Evolutionary conservation across 2,329 filamentous ascomycete species (phyloP), one percentile per base, ranked within the genome.

Genomic region (Rasamsonia emersonii): DNA sequence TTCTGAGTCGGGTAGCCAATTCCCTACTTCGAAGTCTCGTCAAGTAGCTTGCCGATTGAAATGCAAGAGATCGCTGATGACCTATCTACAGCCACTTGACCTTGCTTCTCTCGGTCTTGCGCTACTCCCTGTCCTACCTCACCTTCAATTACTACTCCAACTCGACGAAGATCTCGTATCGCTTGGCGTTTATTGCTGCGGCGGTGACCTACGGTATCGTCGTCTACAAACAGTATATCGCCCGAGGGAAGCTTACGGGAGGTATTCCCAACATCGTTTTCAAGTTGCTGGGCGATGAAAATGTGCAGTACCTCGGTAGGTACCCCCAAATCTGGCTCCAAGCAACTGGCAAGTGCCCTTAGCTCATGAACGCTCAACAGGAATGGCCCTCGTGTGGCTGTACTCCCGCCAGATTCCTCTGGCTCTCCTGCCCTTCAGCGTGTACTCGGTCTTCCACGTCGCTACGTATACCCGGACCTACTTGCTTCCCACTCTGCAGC

Each of bases 371-470:
- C 20, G 20, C 15, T 21, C 53, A 17, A 13, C 10, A 93, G 88
- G 77, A 50, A 88, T 96, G 83, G 86, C 88, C 35, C 72, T 96
- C 41, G 76, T 96, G 51, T 98, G 91, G 91, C 83, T 98, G 50
- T 81, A 89, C 63, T 79, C 81, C 40, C 82, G 84, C 48, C 88
- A 95, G 67, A 82, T 93, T 51, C 79, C 86, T 21, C 73, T 95
- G 49, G 91, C 91, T 35, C 75, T 98, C 51, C 76, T 95, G 35
- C 91, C 91, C 17, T 98, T 94, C 68, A 80, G 79, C 49, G 85
- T 98, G 62, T 98, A 96, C 75, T 96, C 89, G 37, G 65, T 96
- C 62, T 98, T 98, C 79, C 91, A 98, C 67, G 86, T 96, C 47
- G 85, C 88, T 40, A 96, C 91, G 44, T 98, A 98, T 67, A 84